A percentile compares a stretch with the other conserved stretches of the same genome.
phyloP scores from a whole-genome alignment of 495 filamentous ascomycete genomes.

The Podospora conica region DNA sequence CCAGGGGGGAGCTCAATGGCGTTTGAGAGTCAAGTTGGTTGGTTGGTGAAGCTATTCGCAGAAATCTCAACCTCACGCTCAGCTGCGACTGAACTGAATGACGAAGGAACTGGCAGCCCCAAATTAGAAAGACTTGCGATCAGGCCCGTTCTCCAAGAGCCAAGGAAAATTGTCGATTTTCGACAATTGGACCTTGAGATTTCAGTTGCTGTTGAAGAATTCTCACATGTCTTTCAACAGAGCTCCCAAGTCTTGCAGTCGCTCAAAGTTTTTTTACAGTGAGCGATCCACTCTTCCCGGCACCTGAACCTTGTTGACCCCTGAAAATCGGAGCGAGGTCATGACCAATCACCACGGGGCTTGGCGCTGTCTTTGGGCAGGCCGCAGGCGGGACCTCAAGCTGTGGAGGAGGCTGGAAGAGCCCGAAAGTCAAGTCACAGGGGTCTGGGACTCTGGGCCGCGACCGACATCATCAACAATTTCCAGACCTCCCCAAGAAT shows the following conservation, averaged over 20 bases:
- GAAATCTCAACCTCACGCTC: not conserved
- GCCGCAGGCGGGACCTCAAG: no score
- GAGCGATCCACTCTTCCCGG: not conserved
- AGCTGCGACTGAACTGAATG: not conserved
- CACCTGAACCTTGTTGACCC: not conserved
- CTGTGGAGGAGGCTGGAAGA: not conserved
- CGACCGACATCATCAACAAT: conserved; percentile 5
- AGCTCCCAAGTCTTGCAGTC: not conserved
- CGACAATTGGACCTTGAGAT: not conserved
- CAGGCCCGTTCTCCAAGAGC: not conserved
- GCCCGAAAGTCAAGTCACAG: not conserved
- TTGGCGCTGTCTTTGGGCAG: not conserved
- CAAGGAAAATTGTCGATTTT: not conserved
- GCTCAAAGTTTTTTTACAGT: not conserved
- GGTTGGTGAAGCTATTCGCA: not conserved
- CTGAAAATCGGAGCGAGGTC: not conserved
- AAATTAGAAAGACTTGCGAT: not conserved
- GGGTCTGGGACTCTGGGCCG: not conserved
- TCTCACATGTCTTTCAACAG: not conserved
- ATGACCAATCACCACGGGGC: not conserved
- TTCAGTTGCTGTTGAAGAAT: not conserved
- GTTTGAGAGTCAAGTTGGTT: no score
- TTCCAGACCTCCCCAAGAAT: not conserved
- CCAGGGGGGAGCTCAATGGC: not conserved
- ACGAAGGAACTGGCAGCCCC: not conserved